Percentiles rank a stretch among this genome's conserved stretches.
These are phyloP conservation scores for Jaapia argillacea DNA, from an alignment of 768 basidiomycete species.

Conservation along the genomic window DNA sequence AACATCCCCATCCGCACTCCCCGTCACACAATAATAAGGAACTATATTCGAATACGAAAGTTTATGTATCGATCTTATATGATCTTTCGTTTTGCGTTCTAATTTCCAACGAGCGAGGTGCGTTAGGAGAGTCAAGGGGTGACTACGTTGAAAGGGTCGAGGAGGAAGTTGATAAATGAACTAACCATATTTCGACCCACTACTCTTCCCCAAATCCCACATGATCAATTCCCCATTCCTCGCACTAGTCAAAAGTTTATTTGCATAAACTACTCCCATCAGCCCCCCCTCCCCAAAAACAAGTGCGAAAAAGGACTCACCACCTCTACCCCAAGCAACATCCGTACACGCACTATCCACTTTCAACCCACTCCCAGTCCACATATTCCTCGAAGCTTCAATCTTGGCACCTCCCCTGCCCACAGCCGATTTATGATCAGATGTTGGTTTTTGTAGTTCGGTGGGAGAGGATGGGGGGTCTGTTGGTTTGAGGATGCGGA, in stretches of 20 bases:
- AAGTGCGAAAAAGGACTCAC: constrained; percentile 27
- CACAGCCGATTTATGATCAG: constrained; percentile 42
- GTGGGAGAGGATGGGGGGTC: constrained; percentile 12
- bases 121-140: too few relatives aligned
- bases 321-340: constrained; percentile 68
- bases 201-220: constrained; percentile 69
- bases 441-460: too few relatives aligned
- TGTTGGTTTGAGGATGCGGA: constrained; percentile 17
- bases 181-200: constrained; percentile 62
- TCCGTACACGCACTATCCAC: constrained; percentile 72
- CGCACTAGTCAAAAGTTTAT: constrained; percentile 74
- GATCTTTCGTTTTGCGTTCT: constrained; percentile 63
- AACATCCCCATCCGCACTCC: constrained; percentile 72
- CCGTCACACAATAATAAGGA: constrained; percentile 67
- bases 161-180: neutral
- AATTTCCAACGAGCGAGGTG: too few relatives aligned
- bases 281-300: neutral
- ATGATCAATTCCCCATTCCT: constrained; percentile 75
- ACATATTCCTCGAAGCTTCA: constrained; percentile 68
- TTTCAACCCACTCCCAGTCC: constrained; percentile 72
- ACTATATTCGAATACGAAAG: constrained; percentile 59
- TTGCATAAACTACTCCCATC: constrained; percentile 41
- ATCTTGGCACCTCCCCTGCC: constrained; percentile 57
- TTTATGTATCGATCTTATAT: constrained; percentile 62
- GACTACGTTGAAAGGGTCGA: neutral